A percentile compares a stretch with the other conserved stretches of the same genome.
phyloP scores from a whole-genome alignment of 495 filamentous ascomycete genomes.

The Podospora appendiculata region DNA sequence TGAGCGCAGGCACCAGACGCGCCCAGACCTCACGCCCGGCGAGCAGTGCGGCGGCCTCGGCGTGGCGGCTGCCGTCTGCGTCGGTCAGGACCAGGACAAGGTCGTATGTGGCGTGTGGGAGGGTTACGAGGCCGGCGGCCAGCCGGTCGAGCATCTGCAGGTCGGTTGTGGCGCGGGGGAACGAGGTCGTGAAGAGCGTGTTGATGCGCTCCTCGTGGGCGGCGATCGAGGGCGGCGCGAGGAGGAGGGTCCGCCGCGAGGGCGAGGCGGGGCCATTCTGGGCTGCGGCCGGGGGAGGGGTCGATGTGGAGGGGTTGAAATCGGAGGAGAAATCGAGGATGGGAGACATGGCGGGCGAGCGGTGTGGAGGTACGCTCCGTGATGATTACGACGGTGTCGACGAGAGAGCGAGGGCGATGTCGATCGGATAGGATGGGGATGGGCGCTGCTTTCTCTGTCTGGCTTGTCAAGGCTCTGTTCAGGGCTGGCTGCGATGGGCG shows the following conservation, averaged over 20 bases:
- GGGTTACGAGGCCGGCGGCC: slow-evolving; percentile 68
- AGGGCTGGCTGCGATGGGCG: too few relatives aligned
- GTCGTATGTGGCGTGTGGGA: slow-evolving; percentile 75
- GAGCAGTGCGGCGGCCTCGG: slow-evolving; percentile 51
- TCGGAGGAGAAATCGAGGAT: slow-evolving; percentile 19
- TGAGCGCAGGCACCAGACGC: slow-evolving; percentile 59
- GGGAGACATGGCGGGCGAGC: too few relatives aligned
- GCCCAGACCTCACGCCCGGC: slow-evolving; percentile 61
- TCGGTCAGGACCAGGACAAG: slow-evolving; percentile 77
- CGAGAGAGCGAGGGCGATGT: too few relatives aligned
- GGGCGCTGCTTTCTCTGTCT: too few relatives aligned
- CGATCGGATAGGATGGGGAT: too few relatives aligned
- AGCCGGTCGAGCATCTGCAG: slow-evolving; percentile 98
- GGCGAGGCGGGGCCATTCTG: slow-evolving; percentile 5
- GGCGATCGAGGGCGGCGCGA: slow-evolving; percentile 48
- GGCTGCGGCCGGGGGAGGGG: too few relatives aligned
- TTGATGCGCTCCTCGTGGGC: slow-evolving; percentile 38
- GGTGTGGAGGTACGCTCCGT: too few relatives aligned
- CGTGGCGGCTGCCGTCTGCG: slow-evolving; percentile 51
- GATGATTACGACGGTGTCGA: too few relatives aligned
- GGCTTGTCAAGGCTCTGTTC: too few relatives aligned
- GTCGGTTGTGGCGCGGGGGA: slow-evolving; percentile 66
- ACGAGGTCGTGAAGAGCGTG: slow-evolving; percentile 33
- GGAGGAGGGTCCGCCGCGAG: slow-evolving; percentile 40
- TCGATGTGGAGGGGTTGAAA: slow-evolving; percentile 14